Evolutionary conservation across 352 stramenopile genomes (phyloP).

Genomic region (Pythium sp.): DNA sequence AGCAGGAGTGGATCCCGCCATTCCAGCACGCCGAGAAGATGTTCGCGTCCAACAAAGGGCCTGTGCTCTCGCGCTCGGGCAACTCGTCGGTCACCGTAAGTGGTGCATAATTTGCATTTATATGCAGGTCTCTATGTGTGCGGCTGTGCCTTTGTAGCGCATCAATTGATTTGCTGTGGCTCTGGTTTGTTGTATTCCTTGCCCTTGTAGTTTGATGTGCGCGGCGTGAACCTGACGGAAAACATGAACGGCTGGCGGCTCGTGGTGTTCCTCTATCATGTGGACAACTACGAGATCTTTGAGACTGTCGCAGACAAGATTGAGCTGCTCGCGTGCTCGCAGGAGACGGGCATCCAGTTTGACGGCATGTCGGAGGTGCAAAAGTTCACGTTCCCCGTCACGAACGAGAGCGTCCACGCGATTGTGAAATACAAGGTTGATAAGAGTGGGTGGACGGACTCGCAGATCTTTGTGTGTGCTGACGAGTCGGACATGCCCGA

Average conservation of each 20-base stretch:
- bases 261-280: slow-evolving; percentile 84
- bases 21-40: slow-evolving; percentile 87
- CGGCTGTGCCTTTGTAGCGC: slow-evolving; percentile 1
- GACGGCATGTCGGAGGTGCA: slow-evolving; percentile 65
- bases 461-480: slow-evolving; percentile 77
- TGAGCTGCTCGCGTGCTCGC: slow-evolving; percentile 67
- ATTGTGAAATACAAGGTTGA: slow-evolving; percentile 56
- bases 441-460: slow-evolving; percentile 73
- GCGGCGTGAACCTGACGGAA: slow-evolving; percentile 63
- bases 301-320: slow-evolving; percentile 62
- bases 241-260: slow-evolving; percentile 70
- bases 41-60: slow-evolving; percentile 71
- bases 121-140: neutral
- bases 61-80: slow-evolving; percentile 56
- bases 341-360: slow-evolving; percentile 37
- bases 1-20: slow-evolving; percentile 68
- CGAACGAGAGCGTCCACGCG: slow-evolving; percentile 49
- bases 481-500: slow-evolving; percentile 45
- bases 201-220: slow-evolving; percentile 48
- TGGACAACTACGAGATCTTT: slow-evolving; percentile 66
- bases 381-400: slow-evolving; percentile 62
- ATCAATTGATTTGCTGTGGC: neutral
- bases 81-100: slow-evolving; percentile 65
- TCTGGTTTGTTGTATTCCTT: neutral
- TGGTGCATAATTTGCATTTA: neutral